Evolutionary conservation across 192 early-diverging fungal species (phyloP).

Genomic region (Phycomyces nitens): DNA sequence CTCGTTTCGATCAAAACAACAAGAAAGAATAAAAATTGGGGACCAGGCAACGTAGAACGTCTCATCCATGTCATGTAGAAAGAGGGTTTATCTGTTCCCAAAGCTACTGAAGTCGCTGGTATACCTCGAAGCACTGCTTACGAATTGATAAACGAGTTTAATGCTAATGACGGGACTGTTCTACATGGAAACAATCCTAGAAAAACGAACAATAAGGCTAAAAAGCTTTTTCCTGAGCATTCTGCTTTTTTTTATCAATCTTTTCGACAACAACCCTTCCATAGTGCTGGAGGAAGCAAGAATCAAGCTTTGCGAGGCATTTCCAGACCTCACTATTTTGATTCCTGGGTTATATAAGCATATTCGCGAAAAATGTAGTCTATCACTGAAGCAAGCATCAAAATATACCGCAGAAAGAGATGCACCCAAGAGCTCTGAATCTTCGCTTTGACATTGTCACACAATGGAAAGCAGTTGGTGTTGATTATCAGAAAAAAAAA

Average conservation of each 20-base stretch:
- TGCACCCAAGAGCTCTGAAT: conserved; percentile 1
- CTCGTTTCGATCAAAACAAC: background rate
- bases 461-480: conserved; percentile 4
- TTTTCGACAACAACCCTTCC: conserved; percentile 9
- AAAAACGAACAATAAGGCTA: conserved; percentile 3
- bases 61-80: conserved; percentile 3
- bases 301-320: conserved; percentile 9
- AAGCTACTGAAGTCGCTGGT: background rate
- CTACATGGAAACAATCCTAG: conserved; percentile 1
- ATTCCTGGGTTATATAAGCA: background rate
- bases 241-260: background rate
- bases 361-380: conserved; percentile 4
- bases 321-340: background rate
- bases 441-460: conserved; percentile 5
- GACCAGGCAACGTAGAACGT: background rate
- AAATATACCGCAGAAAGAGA: conserved; percentile 9
- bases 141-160: conserved; percentile 6
- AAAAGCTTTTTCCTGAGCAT: conserved; percentile 2
- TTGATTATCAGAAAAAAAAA: background rate
- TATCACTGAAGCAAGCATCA: conserved; percentile 8
- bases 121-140: conserved; percentile 1
- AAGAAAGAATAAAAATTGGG: background rate
- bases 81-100: background rate
- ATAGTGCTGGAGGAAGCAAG: conserved; percentile 9
- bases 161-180: conserved; percentile 2